These are phyloP conservation scores for Trypethelium eluteriae DNA, from an alignment of 495 filamentous ascomycete species.

Conservation along the genomic window DNA sequence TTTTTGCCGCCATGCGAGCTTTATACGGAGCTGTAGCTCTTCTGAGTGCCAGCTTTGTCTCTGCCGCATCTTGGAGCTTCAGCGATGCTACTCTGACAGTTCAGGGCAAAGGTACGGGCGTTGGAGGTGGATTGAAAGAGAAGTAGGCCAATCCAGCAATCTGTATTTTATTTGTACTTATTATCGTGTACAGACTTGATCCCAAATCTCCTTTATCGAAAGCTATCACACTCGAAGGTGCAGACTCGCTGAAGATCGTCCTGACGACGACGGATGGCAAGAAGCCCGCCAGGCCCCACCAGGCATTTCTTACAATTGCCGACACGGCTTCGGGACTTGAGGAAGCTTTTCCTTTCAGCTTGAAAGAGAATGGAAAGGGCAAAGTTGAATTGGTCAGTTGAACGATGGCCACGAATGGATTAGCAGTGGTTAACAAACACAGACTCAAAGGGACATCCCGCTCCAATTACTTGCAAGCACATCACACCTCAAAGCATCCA, in stretches of 20 bases:
- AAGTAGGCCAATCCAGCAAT: slow-evolving; percentile 44
- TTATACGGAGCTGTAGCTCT: not conserved
- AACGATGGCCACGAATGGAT: not conserved
- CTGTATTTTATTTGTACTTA: not conserved
- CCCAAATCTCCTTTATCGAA: slow-evolving; percentile 55
- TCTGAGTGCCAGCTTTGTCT: slow-evolving; percentile 26
- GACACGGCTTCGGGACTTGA: slow-evolving; percentile 70
- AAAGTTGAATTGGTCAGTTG: slow-evolving; percentile 70
- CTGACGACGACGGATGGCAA: slow-evolving; percentile 73
- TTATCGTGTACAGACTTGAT: slow-evolving; percentile 47
- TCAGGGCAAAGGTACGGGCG: slow-evolving; percentile 59
- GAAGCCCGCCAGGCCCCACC: slow-evolving; percentile 76
- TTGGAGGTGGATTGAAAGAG: slow-evolving; percentile 59
- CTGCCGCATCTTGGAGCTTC: slow-evolving; percentile 76
- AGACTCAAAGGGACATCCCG: slow-evolving; percentile 89
- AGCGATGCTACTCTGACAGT: slow-evolving; percentile 76
- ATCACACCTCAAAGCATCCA: slow-evolving; percentile 61
- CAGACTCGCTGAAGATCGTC: slow-evolving; percentile 72
- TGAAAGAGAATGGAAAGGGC: slow-evolving; percentile 83
- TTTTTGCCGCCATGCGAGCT: not conserved
- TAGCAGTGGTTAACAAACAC: slow-evolving; percentile 17
- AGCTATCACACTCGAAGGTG: slow-evolving; percentile 54
- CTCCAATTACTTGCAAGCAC: slow-evolving; percentile 63
- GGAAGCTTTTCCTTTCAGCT: slow-evolving; percentile 74
- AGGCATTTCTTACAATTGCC: slow-evolving; percentile 78